Base-by-base conservation (phyloP, 163 green algal species). In the Chlorella variabilis region DNA sequence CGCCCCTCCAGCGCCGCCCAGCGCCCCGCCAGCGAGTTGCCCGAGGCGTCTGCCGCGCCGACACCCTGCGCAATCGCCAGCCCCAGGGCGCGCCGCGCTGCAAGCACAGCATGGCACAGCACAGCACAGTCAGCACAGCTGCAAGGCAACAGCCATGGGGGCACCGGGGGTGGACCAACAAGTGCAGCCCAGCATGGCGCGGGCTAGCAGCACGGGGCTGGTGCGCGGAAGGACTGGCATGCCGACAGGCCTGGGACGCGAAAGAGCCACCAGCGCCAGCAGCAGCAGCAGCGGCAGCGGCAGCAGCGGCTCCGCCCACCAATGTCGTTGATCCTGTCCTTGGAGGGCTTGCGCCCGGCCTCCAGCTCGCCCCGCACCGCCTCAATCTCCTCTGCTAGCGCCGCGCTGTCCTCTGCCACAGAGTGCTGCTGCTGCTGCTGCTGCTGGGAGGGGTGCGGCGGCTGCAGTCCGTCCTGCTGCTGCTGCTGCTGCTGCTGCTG, bases 1-100 rank as follows among this genome's bases (percentile, higher is more conserved):
- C 56, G 61, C 70, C 83, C 81, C 63, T 87, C 71, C 71, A 89
- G 61, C 34, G 63, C 78, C 21, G 38, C 49, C 49, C 34, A 62
- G 21, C 56, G 65, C 41, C 58, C 38, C 3, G 36, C 38, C 51
- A 51, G 34, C 51, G 45, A 27, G 29, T 36, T 39, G n/a, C 39
- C 71, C 13, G 45, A 27, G 20, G 29, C 20, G 3, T 68, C 39
- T 1, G 54, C 71, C 3, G 71, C 33, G 9, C 21, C 45, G 23
- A 68, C 41, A 15, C 51, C 71, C 71, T 79, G 71, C 3, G 54
- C 51, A 17, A 68, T 66, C 5, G 71, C 71, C 54, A 79, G 54
- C 33, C 71, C 54, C 71, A 79, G 38, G 9, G 71, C 71, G 34
- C 54, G 71, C 18, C 38, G 27, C 34, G 71, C 71, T 79, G 54